phyloP scores from a whole-genome alignment of 2,329 filamentous ascomycete species.

The Berkeleyomyces basicola region DNA sequence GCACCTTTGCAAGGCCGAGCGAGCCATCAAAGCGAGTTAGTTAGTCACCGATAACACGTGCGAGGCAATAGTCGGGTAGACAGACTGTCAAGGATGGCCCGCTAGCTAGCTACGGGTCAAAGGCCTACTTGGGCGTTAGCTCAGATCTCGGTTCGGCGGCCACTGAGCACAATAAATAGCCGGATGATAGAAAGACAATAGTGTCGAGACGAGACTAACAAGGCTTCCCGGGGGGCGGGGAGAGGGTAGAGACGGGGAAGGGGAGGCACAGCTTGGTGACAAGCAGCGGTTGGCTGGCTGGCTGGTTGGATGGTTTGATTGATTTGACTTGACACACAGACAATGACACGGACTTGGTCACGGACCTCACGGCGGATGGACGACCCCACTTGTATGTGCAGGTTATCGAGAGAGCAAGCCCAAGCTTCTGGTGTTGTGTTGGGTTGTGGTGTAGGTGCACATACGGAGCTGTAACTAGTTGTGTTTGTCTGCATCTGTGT shows the following conservation, averaged over 20 bases:
- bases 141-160: not conserved
- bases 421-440: not conserved
- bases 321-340: constrained; percentile 2
- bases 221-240: not conserved
- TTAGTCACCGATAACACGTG: not conserved
- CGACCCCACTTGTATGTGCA: not conserved
- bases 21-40: not conserved
- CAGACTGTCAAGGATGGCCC: not conserved
- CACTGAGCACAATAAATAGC: not conserved
- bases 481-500: not conserved
- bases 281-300: not conserved
- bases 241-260: too few species aligned
- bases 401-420: not conserved
- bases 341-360: constrained; percentile 2
- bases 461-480: not conserved
- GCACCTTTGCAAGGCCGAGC: not conserved
- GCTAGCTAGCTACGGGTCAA: not conserved
- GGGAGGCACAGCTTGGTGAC: not conserved
- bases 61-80: not conserved
- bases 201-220: not conserved
- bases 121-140: not conserved
- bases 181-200: not conserved
- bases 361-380: not conserved
- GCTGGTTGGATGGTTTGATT: not conserved
- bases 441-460: not conserved